Conservation (phyloP, 2,329 filamentous ascomycete genomes). For the Lecanosticta acicola region DNA sequence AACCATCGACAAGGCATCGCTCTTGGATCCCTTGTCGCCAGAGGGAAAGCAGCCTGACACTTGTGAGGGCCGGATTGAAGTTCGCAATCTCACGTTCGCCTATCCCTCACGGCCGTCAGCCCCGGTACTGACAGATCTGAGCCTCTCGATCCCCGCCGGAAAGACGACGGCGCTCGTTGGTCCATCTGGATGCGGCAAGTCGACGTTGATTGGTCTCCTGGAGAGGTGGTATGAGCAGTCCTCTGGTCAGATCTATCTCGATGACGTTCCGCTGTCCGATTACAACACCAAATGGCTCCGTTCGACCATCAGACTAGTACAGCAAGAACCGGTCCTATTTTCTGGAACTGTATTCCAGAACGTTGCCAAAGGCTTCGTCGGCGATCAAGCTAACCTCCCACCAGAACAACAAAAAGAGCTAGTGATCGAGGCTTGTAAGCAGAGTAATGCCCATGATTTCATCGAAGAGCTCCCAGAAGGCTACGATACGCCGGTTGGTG, state of each 20-base stretch:
- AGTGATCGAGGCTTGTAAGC: conserved; percentile 32
- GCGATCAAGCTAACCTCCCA: conserved; percentile 34
- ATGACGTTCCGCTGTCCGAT: conserved; percentile 27
- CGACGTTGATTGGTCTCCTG: conserved; percentile 34
- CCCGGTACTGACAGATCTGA: conserved; percentile 34
- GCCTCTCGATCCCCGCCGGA: conserved; percentile 34
- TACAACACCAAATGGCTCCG: conserved; percentile 33
- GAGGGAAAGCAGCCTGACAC: conserved; percentile 20
- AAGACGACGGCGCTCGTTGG: conserved; percentile 45
- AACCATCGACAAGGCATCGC: conserved; percentile 38
- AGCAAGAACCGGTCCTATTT: conserved; percentile 36
- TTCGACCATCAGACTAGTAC: conserved; percentile 27
- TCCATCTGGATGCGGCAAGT: conserved; percentile 36
- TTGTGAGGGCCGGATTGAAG: conserved; percentile 48
- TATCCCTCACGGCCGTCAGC: conserved; percentile 52
- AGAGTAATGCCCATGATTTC: conserved; percentile 35
- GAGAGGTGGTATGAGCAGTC: conserved; percentile 32
- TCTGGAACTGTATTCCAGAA: conserved; percentile 34
- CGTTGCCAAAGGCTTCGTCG: conserved; percentile 33
- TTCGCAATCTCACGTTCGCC: conserved; percentile 63
- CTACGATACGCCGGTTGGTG: conserved; percentile 33
- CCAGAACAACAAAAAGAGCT: conserved; percentile 29
- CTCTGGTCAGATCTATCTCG: conserved; percentile 30
- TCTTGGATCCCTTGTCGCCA: conserved; percentile 35
- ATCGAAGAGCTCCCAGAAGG: conserved; percentile 33